Evolutionary conservation across 305 asterid species (phyloP), one percentile per base, ranked within the genome.

Genomic region (Striga hermonthica): DNA sequence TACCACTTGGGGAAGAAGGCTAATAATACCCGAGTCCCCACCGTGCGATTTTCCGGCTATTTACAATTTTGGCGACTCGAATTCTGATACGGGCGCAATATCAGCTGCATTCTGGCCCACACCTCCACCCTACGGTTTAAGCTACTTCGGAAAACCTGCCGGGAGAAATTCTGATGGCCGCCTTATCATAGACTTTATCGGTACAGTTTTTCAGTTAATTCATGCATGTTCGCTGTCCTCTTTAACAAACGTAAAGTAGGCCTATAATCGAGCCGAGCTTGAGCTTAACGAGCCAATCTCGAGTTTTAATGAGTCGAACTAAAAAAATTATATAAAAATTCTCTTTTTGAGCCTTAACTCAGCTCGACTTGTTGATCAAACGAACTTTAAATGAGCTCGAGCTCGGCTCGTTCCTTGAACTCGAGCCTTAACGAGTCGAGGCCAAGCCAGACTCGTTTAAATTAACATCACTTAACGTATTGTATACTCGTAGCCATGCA

Each of bases 21-120:
- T 31, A 50, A 5, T 5, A 9, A 34, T 15, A 3, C 57, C 11
- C 31, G 38, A 52, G 4, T 16, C 40, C 37, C 69, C 74, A 11
- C 69, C 76, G 1, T 80, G 88, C 44, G 52, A 72, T 58, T 83
- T 76, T 50, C 86, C 82, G 1, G 83, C 86, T 4, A 62, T 76
- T 22, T 83, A 76, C 77, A 81, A 81, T 75, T 83, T 81, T 37
- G 89, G 86, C 3, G 86, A 83, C 77, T 76, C 81, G 3, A 83
- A 81, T 62, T 83, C 86, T 0, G 89, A 83, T 35, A 81, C 89
- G 1, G 86, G 89, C 1, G 82, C 77, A 0, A 71, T 73, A 12
- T 74, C 88, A 7, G 86, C 86, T 0, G 78, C 82, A 56, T 80
- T 81, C 50, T 68, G 70, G 53, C 84, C 80, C 0, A 65, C 65